Conservation (phyloP, 192 early-diverging fungal species). For the Ambispora gerdemannii region DNA sequence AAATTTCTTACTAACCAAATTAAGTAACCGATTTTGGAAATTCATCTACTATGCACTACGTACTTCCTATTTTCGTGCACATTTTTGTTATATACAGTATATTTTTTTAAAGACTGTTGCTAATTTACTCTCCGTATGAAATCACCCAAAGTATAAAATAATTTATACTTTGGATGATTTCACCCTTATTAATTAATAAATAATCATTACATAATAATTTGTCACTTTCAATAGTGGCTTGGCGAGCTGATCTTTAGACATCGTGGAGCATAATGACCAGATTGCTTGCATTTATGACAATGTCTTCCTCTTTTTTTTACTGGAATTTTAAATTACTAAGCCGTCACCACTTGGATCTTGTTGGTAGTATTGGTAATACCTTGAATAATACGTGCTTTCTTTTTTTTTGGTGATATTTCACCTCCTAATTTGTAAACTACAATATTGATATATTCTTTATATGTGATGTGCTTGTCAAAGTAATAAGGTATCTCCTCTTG, state of each 20-base stretch:
- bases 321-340: background rate
- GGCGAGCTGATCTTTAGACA: background rate
- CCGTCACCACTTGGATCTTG: background rate
- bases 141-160: too few relatives aligned
- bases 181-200: background rate
- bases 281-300: background rate
- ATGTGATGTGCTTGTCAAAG: too few relatives aligned
- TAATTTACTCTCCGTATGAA: background rate
- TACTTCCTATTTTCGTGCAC: too few relatives aligned
- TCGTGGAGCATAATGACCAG: background rate
- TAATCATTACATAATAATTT: background rate
- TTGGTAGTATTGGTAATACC: background rate
- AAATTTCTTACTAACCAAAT: too few relatives aligned
- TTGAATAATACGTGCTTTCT: background rate
- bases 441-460: too few relatives aligned
- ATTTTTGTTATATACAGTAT: too few relatives aligned
- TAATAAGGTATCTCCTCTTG: too few relatives aligned
- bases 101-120: constrained; percentile 4
- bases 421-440: background rate
- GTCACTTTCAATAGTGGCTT: background rate
- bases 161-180: background rate
- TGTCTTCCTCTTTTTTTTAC: background rate
- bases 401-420: background rate
- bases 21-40: too few relatives aligned
- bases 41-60: too few relatives aligned